Evolutionary conservation across 2,329 filamentous ascomycete genomes (phyloP).

Genomic region (Botrytis sinoallii): DNA sequence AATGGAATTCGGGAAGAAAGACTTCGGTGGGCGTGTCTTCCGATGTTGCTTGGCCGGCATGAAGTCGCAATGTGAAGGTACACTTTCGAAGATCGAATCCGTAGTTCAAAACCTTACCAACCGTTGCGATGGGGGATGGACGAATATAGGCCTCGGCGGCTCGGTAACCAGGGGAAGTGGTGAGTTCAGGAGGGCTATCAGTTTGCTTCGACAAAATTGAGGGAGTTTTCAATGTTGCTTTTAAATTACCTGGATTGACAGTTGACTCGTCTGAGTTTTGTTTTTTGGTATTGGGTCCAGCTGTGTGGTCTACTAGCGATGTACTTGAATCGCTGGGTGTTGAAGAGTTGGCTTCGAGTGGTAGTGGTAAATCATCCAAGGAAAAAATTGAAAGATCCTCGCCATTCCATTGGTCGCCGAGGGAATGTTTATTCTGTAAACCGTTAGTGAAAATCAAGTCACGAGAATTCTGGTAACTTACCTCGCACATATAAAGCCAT

Average conservation of each 20-base stretch:
- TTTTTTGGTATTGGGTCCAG: constrained; percentile 39
- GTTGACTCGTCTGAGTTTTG: constrained; percentile 51
- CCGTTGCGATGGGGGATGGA: constrained; percentile 73
- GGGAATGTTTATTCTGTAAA: constrained; percentile 73
- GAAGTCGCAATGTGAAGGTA: constrained; percentile 70
- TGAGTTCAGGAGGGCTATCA: constrained; percentile 54
- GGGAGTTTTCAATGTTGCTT: constrained; percentile 65
- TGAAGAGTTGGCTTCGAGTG: constrained; percentile 50
- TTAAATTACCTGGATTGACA: constrained; percentile 74
- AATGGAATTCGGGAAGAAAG: constrained; percentile 89
- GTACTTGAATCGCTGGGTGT: constrained; percentile 47
- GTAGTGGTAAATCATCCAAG: constrained; percentile 68
- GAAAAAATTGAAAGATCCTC: constrained; percentile 93
- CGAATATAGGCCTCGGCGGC: constrained; percentile 92
- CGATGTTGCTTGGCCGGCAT: constrained; percentile 55
- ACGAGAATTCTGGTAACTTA: constrained; percentile 41
- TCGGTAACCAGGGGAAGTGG: constrained; percentile 70
- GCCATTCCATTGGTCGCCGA: constrained; percentile 95
- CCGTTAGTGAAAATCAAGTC: constrained; percentile 25
- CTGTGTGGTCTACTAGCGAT: constrained; percentile 43
- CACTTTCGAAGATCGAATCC: constrained; percentile 81
- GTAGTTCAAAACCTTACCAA: constrained; percentile 67
- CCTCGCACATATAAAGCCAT: constrained; percentile 79
- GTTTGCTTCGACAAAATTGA: constrained; percentile 60
- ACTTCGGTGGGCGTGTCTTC: constrained; percentile 73